These are phyloP conservation scores for Quercus suber DNA, from an alignment of 306 rosid species.

Conservation along the genomic window DNA sequence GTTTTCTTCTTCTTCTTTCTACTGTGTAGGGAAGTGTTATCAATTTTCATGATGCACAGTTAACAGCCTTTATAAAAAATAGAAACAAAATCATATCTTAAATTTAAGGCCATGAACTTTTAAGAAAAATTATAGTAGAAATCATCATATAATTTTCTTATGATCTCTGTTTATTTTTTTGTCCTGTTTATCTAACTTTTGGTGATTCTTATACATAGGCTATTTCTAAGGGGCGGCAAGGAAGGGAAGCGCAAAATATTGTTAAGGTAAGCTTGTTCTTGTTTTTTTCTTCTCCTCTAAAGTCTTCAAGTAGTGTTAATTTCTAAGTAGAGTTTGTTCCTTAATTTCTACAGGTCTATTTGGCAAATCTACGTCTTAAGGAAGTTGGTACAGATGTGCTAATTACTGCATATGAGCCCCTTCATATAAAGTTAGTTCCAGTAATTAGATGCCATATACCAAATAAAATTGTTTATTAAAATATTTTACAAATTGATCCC, in stretches of 20 bases:
- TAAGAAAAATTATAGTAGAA: neutral
- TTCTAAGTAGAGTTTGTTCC: slow-evolving; percentile 8
- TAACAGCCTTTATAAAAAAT: neutral
- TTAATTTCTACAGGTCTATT: slow-evolving; percentile 57
- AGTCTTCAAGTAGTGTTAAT: neutral
- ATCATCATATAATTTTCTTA: neutral
- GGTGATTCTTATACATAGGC: slow-evolving; percentile 39
- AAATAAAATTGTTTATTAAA: neutral
- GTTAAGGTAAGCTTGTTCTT: slow-evolving; percentile 57
- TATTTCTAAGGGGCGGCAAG: slow-evolving; percentile 86
- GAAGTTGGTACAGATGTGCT: slow-evolving; percentile 79
- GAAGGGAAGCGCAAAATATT: slow-evolving; percentile 94
- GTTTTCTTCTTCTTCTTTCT: neutral
- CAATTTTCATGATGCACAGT: slow-evolving; percentile 5
- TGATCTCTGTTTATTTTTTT: neutral
- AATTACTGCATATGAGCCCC: slow-evolving; percentile 78
- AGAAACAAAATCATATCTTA: neutral
- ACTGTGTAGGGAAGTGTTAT: neutral
- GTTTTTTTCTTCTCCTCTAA: neutral
- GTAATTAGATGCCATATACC: slow-evolving; percentile 8
- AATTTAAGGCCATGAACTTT: neutral
- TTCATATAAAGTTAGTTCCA: slow-evolving; percentile 72
- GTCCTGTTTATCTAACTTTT: neutral
- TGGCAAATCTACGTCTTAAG: slow-evolving; percentile 83
- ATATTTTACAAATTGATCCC: neutral